Conservation (phyloP, 768 basidiomycete genomes). For the Coprinellus micaceus region DNA sequence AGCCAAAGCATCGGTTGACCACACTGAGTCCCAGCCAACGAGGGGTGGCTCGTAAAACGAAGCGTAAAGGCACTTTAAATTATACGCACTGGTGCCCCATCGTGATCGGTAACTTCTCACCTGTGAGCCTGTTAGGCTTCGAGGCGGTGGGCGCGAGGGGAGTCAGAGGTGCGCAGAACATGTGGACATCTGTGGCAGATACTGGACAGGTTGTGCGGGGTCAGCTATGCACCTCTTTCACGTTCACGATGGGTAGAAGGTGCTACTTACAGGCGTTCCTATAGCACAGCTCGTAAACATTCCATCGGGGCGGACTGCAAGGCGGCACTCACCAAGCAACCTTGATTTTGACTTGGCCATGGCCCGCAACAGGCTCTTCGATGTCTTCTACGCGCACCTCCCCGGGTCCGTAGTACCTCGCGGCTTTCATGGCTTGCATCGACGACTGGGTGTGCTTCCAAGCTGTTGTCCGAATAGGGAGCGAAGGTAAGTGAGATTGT, state of each 20-base stretch:
- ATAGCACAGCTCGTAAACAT: background rate
- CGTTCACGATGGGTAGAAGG: background rate
- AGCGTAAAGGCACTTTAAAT: background rate
- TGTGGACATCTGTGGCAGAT: conserved; percentile 48
- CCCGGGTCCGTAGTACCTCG: conserved; percentile 40
- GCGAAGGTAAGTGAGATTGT: too few species aligned
- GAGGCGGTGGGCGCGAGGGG: conserved; percentile 17
- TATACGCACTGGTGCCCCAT: conserved; percentile 43
- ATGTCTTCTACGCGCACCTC: conserved; percentile 44
- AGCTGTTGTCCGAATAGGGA: too few species aligned
- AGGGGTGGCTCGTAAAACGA: background rate
- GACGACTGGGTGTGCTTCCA: background rate
- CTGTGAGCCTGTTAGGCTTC: conserved; percentile 33
- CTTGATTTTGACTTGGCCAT: conserved; percentile 43
- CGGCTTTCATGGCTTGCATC: conserved; percentile 38
- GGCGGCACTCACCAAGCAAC: conserved; percentile 28
- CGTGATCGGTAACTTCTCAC: conserved; percentile 37
- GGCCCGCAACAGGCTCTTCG: conserved; percentile 30
- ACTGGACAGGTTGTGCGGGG: too few species aligned
- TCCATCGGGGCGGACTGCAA: too few species aligned
- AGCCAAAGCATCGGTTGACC: too few species aligned
- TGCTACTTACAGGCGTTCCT: conserved; percentile 30
- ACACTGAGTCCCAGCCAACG: background rate
- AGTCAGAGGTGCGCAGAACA: conserved; percentile 22
- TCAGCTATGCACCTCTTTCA: too few species aligned